Percentiles rank a stretch among this genome's conserved stretches.
Evolutionary conservation across 176 grass and related monocot genomes (phyloP).

Genomic region (Pharus latifolius): DNA sequence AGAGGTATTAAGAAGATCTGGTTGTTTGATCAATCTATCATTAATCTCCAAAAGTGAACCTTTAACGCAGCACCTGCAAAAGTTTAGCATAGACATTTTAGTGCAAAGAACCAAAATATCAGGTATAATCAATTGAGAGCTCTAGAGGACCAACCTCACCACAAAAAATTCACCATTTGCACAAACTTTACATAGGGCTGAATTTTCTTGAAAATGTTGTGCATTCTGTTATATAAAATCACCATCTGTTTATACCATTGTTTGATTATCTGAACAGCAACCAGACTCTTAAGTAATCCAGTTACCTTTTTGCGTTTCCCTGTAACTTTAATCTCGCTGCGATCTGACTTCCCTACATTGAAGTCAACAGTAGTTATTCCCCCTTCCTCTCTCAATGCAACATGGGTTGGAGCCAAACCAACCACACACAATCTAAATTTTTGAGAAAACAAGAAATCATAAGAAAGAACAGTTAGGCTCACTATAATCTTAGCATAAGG

Average conservation of each 20-base stretch:
- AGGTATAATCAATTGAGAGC: not conserved
- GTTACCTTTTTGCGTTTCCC: conserved; percentile 93
- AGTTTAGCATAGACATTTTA: not conserved
- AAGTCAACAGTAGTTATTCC: conserved; percentile 68
- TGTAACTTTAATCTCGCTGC: conserved; percentile 88
- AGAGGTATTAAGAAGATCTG: conserved; percentile 60
- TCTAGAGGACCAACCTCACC: conserved; percentile 44
- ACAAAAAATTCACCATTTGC: conserved; percentile 60
- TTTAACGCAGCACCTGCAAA: conserved; percentile 81
- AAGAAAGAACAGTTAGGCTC: not conserved
- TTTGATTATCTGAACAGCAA: not conserved
- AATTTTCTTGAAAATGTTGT: conserved; percentile 84
- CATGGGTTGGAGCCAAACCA: conserved; percentile 65
- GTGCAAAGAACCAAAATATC: not conserved
- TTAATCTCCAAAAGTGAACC: conserved; percentile 96
- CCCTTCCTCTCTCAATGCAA: conserved; percentile 68
- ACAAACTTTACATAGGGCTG: conserved; percentile 70
- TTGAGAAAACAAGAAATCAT: not conserved
- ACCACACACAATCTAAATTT: conserved; percentile 65
- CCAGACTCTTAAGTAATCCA: not conserved
- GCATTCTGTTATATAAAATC: conserved; percentile 60
- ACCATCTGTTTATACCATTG: not conserved
- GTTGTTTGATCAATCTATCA: conserved; percentile 82
- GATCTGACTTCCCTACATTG: conserved; percentile 87
- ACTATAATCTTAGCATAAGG: not conserved